phyloP scores from a whole-genome alignment of 495 filamentous ascomycete species.

The Astrothelium macrocarpum region DNA sequence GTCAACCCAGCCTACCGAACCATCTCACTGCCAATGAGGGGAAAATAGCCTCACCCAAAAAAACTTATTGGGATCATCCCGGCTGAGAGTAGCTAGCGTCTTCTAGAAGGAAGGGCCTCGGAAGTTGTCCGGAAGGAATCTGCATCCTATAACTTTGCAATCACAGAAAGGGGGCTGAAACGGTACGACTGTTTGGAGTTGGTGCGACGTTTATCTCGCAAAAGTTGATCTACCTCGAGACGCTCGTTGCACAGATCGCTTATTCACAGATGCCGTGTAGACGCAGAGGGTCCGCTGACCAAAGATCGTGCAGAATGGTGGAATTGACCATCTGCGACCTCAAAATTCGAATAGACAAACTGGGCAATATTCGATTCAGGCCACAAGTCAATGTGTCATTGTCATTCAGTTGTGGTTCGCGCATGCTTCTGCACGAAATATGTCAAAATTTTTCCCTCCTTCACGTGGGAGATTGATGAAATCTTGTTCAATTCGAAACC shows the following conservation, averaged over 20 bases:
- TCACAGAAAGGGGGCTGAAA: constrained; percentile 3
- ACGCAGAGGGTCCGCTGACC: not conserved
- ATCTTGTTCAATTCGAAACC: not conserved
- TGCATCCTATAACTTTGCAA: not conserved
- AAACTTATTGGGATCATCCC: not conserved
- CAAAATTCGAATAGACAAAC: not conserved
- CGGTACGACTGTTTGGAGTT: not conserved
- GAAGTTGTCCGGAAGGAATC: not conserved
- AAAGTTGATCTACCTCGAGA: not conserved
- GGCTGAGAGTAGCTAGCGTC: not conserved
- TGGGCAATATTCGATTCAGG: not conserved
- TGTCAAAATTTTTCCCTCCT: no score
- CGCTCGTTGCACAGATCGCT: not conserved
- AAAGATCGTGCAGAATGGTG: not conserved
- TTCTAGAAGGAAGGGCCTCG: constrained; percentile 4
- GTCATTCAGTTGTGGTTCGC: not conserved
- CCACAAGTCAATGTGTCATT: not conserved
- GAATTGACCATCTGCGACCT: not conserved
- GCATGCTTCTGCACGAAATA: no score
- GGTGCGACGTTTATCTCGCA: not conserved
- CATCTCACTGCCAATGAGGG: not conserved
- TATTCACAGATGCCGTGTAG: constrained; percentile 4
- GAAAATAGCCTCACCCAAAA: not conserved
- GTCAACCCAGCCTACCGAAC: not conserved
- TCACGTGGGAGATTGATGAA: no score